Evolutionary conservation across 2,329 filamentous ascomycete genomes (phyloP).

Genomic region (Neofusicoccum parvum): DNA sequence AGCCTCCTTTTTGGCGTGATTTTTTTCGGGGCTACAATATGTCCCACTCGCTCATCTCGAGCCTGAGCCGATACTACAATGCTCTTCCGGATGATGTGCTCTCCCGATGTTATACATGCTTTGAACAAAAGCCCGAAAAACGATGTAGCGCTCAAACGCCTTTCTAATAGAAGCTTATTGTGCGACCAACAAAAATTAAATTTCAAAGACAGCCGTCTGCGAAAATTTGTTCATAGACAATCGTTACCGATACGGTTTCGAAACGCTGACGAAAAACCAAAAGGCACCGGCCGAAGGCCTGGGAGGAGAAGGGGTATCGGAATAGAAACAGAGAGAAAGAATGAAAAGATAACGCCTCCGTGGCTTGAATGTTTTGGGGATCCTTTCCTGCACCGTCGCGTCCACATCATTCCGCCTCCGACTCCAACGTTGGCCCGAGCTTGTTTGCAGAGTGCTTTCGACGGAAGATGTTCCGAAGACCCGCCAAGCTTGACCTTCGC

Average conservation of each 20-base stretch:
- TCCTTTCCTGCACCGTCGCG: not conserved
- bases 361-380: not conserved
- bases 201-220: not conserved
- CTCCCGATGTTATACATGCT: conserved; percentile 10
- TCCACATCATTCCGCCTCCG: conserved; percentile 10
- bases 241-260: conserved; percentile 15
- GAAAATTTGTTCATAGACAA: conserved; percentile 19
- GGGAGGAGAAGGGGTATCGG: conserved; percentile 18
- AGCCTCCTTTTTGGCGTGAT: not conserved
- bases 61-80: conserved; percentile 12
- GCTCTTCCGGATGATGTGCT: not conserved
- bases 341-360: not conserved
- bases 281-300: not conserved
- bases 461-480: conserved; percentile 16
- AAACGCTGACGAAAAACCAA: conserved; percentile 7
- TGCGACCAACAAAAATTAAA: not conserved
- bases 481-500: conserved; percentile 8
- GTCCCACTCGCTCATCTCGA: not conserved
- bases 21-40: not conserved
- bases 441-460: conserved; percentile 14
- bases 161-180: not conserved
- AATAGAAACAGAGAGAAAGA: conserved; percentile 8
- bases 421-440: conserved; percentile 19
- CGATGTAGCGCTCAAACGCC: not conserved
- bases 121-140: not conserved